Evolutionary conservation across 148 eudicot genomes (phyloP).

Genomic region (Limonium bicolor): DNA sequence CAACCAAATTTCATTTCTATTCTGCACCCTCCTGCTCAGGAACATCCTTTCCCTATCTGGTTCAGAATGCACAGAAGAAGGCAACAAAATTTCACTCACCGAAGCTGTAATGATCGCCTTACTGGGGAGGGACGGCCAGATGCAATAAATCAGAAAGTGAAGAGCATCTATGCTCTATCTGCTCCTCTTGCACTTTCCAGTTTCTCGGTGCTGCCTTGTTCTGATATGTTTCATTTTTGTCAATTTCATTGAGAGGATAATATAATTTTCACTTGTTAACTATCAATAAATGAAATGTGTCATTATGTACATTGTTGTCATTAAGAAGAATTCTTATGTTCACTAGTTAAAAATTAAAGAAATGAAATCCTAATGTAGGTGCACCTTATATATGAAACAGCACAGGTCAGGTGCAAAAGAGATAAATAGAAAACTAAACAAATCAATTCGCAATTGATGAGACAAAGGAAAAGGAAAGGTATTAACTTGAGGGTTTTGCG

Average conservation of each 20-base stretch:
- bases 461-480: too few species aligned
- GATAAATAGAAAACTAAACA: background rate
- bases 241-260: too few species aligned
- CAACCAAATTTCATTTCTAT: slow-evolving; percentile 22
- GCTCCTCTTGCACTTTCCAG: slow-evolving; percentile 59
- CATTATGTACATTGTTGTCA: background rate
- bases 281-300: background rate
- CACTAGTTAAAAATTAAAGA: too few species aligned
- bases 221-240: background rate
- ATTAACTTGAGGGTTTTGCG: slow-evolving; percentile 32
- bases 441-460: background rate
- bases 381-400: background rate
- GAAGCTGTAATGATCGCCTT: slow-evolving; percentile 51
- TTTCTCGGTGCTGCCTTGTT: slow-evolving; percentile 26
- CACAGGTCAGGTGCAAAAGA: background rate
- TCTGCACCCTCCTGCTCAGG: slow-evolving; percentile 31
- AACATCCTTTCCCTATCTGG: slow-evolving; percentile 53
- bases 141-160: slow-evolving; percentile 34
- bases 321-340: too few species aligned
- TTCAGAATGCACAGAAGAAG: slow-evolving; percentile 23
- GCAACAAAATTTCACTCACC: slow-evolving; percentile 57
- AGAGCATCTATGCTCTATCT: slow-evolving; percentile 19
- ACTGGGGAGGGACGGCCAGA: slow-evolving; percentile 23
- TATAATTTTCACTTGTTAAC: background rate
- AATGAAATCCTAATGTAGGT: background rate